Base-by-base conservation (phyloP, 805 yeast species). In the Yarrowia yakushimensis region DNA sequence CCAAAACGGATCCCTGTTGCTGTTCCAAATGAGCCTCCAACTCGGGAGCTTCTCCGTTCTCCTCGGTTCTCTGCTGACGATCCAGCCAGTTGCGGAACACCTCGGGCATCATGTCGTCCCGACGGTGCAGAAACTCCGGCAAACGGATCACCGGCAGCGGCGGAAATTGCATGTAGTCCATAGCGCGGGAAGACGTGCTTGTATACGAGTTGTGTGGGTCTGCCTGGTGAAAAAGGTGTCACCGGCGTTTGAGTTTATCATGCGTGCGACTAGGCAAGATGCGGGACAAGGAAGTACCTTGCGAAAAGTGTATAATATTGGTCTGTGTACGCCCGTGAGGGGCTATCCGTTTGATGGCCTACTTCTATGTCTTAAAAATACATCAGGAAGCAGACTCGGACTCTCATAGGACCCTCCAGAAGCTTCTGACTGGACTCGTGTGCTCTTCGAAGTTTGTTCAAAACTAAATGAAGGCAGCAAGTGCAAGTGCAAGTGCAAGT, bases 151-250 rank as follows among this genome's bases (percentile, higher is more conserved):
- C 59, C 43, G 59, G 59, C 20, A 52, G 43, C 31, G 59, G 59
- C 25, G 59, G 59, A 36, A 52, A 36, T 36, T 52, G 59, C 59
- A 52, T 52, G 59, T 52, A 52, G 18, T 52, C 59, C 59, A 52
- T 52, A 43, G 42, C 33, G 36, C 9, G 11, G 37, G 11, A 2
- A 17, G 41, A 36, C n/a, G n/a, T 22, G 30, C 27, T 18, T 10
- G 33, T 2, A 12, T 36, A 31, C 34, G 25, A 17, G 59, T 30
- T n/a, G 30, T 17, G 27, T 45, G 27, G 25, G 34, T 23, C 28
- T 45, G 52, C 52, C 30, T 45, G 23, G 43, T 52, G 42, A 50
- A 50, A 48, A 34, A 34, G 42, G 33, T 33, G 30, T 52, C 36
- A 10, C 20, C 2, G 25, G 17, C 18, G 33, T 52, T 52, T 52